Evolutionary conservation across 805 yeast species (phyloP), one percentile per base, ranked within the genome.

Genomic region (Myxozyma udenii): DNA sequence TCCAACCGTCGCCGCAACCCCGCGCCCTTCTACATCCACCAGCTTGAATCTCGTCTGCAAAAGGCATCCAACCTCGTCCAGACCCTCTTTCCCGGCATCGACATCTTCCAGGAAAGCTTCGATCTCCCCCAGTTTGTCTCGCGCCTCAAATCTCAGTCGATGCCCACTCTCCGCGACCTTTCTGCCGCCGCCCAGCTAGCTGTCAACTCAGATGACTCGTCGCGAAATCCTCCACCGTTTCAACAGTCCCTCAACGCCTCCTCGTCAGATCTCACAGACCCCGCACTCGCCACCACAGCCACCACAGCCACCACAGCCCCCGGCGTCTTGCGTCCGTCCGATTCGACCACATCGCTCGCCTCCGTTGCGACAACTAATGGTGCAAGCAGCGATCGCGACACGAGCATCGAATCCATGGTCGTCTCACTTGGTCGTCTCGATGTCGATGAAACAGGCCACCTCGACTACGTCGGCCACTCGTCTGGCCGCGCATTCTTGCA

Each of bases 1-100:
- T 75, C 84, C 46, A 71, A 75, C 49, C 68, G 86, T 44, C 79
- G 78, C 62, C 79, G 63, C 36, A 55, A 57, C 33, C 61, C 59
- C 5, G 61, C 55, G 35, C 50, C 65, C 65, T 14, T 72, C 65
- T 47, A 58, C 64, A 39, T 64, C 58, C 52, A 57, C 26, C 58
- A 66, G 26, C 63, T 70, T 9, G 77, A 74, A 44, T 55, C 67
- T 21, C 68, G 68, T 41, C 57, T 73, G 33, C 68, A 67, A 51
- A 50, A 57, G 35, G 69, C 74, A 16, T 74, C 71, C 44, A 53
- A 61, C 16, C 62, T 74, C 4, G 42, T 75, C 4, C 64, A 66
- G 16, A 50, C 68, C 21, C 50, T 74, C 1, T 48, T 74, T 9
- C 78, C 78, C 1, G 71, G 68, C 4, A 52, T 72, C n/a, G 75